Percentiles rank a stretch among this genome's conserved stretches.
Evolutionary conservation across 305 asterid genomes (phyloP).

Genomic region (Fraxinus greggii): DNA sequence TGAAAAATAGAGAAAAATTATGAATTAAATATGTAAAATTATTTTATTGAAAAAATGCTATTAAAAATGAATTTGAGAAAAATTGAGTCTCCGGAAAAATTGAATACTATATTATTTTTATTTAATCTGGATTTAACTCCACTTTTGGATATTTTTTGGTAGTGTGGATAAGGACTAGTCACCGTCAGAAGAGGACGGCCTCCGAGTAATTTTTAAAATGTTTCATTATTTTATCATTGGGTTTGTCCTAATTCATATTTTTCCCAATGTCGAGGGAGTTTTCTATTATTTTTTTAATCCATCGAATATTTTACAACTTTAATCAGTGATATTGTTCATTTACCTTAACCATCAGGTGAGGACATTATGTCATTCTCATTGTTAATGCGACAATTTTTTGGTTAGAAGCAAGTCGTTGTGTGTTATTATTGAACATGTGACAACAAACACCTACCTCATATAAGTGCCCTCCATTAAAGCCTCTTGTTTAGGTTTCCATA

Average conservation of each 20-base stretch:
- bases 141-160: too few species aligned
- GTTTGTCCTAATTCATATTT: neutral
- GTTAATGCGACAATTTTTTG: neutral
- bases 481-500: neutral
- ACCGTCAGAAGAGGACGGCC: neutral
- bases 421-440: neutral
- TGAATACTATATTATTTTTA: neutral
- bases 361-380: too few species aligned
- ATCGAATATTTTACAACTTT: neutral
- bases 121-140: too few species aligned
- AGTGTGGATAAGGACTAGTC: neutral
- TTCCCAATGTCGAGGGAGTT: too few species aligned
- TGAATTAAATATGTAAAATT: too few species aligned
- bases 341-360: neutral
- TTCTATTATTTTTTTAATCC: too few species aligned
- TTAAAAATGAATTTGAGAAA: too few species aligned
- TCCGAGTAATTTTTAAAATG: neutral
- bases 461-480: neutral
- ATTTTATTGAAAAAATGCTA: neutral
- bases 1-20: neutral
- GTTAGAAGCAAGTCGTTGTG: neutral
- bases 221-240: neutral
- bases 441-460: neutral
- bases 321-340: neutral
- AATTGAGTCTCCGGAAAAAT: neutral